A percentile compares a stretch with the other conserved stretches of the same genome.
These are phyloP conservation scores for Debaryomycetaceae sp. DNA, from an alignment of 1,139 yeast species.

Conservation along the genomic window DNA sequence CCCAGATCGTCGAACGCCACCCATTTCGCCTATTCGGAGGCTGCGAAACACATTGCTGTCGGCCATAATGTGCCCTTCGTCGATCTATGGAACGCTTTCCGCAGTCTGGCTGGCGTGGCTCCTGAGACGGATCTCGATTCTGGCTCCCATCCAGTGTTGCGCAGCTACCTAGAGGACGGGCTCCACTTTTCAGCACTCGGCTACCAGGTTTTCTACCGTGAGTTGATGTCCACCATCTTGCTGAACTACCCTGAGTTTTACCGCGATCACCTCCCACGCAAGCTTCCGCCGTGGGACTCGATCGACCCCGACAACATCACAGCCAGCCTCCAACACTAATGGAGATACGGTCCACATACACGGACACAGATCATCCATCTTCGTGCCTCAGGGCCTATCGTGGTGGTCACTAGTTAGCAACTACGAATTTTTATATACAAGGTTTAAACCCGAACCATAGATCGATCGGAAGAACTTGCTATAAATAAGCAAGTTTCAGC, in stretches of 20 bases:
- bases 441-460: too few relatives aligned
- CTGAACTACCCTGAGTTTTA: constrained; percentile 44
- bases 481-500: too few relatives aligned
- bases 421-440: too few relatives aligned
- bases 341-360: too few relatives aligned
- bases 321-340: too few relatives aligned
- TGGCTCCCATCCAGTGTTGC: constrained; percentile 10
- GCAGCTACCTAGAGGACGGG: constrained; percentile 47
- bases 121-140: constrained; percentile 10
- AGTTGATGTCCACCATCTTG: constrained; percentile 35
- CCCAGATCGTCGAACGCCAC: constrained; percentile 20
- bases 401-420: too few relatives aligned
- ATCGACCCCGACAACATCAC: too few relatives aligned
- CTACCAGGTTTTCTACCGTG: constrained; percentile 49
- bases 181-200: constrained; percentile 65
- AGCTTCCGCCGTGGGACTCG: constrained; percentile 18
- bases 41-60: constrained; percentile 43
- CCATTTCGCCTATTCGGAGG: constrained; percentile 48
- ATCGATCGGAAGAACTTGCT: too few relatives aligned
- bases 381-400: too few relatives aligned
- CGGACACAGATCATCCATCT: too few relatives aligned
- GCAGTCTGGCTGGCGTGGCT: constrained; percentile 14
- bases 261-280: constrained; percentile 31
- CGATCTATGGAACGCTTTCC: constrained; percentile 49
- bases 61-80: constrained; percentile 48